Evolutionary conservation across 177 flowering plant species (phyloP), one percentile per base, ranked within the genome.

Genomic region (Vitis hybrid): DNA sequence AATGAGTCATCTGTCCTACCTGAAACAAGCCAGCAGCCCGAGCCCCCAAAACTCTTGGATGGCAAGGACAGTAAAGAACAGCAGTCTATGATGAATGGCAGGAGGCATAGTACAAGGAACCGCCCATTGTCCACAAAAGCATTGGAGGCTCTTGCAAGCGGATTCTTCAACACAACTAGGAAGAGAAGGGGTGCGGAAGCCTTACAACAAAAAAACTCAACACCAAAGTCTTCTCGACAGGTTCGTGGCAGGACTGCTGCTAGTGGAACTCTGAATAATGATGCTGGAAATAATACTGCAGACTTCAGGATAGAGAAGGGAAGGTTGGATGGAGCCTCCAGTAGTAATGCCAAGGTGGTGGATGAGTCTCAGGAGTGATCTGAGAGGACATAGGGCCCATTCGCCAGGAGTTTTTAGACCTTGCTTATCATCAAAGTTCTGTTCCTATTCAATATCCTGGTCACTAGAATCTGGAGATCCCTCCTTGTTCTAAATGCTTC

Each of bases 51-150:
- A 51, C 39, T 61, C 10, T 19, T 31, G 10, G 56, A 39, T 69
- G 56, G 8, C 31, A 39, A 55, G 18, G 56, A 22, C 5, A 18
- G 33, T 26, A 53, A 18, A 10, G 51, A 62, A 9, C 33, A 65
- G 71, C 69, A 64, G 33, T 29, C 72, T 33, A 53, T 10, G 15
- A 51, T 52, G 62, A 57, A 26, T 59, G 62, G 33, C 15, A 72
- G 80, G 51, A 78, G 85, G 66, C 81, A 72, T 33, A 75, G 83
- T 55, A 82, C 83, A 39, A 82, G 85, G 62, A 82, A 60, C 76
- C 74, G 83, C 19, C 83, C 85, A 56, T 45, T 76, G 68, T 80
- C 76, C 8, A 72, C 78, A 56, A 83, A 70, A 68, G 82, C 81
- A 67, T 67, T 76, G 69, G 83, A 83, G 72, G 85, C 83, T 26